Base-by-base conservation (phyloP, 768 basidiomycete genomes). In the Tylopilus intermedius region DNA sequence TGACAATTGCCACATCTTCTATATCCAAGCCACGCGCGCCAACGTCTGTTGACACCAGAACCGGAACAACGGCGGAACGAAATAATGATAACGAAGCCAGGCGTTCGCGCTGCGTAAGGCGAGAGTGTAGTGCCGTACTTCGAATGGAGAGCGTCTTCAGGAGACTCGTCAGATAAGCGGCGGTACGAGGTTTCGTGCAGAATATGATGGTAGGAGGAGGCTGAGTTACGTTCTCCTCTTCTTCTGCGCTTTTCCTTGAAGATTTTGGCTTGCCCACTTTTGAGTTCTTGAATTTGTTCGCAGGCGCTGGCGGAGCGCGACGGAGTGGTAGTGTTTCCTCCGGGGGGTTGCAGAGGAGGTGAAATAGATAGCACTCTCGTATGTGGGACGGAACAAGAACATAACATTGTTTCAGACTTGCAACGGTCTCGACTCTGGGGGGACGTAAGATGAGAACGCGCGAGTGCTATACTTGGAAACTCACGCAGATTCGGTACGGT, bases 201-300 rank as follows among this genome's bases (percentile, higher is more conserved):
- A 98, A 99, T 57, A 99, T 92, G 60, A 99, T 97, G 21, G 94
- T 98, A 2, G 94, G 90, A 15, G 96, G 96, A 2, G 94, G 91
- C 57, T 88, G 86, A 38, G 79, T 76, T 32, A 82, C 76, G 22
- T 79, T 78, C 11, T 79, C 77, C 18, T 78, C 76, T 41, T 74
- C 73, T 27, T 51, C 58, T 8, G 57, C 42, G 41, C 50, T 54
- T 58, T 72, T 77, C 54, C 41, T 70, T 57, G 56, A 61, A 51
- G 54, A 62, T 65, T 50, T 63, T 49, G 74, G 71, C 27, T 69
- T 63, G 45, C 47, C 50, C 40, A 62, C 69, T 52, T 78, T 79
- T 1, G 59, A 57, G 8, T 43, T 52, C 30, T 27, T 15, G 1
- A 49, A 33, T 13, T 26, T 50, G 41, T 22, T 51, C 11, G 40